Percentiles rank a stretch among this genome's conserved stretches.
Conservation (phyloP, 2,329 filamentous ascomycete species). For the Magnaporthiopsis incrustans region DNA sequence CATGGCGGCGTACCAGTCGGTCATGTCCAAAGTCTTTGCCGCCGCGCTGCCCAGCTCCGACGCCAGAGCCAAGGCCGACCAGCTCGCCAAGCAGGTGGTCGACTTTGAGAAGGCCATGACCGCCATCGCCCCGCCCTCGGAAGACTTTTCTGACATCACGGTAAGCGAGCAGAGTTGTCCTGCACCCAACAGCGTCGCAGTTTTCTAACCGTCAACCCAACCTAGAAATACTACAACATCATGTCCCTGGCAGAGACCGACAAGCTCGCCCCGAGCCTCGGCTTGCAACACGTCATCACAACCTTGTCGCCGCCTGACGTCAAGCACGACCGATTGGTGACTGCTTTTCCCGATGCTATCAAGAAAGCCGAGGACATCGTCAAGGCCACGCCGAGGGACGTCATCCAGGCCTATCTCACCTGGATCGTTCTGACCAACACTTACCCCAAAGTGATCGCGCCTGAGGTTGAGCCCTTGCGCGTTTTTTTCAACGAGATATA, state of each 20-base stretch:
- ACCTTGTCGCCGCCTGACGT: slow-evolving; percentile 35
- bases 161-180: neutral
- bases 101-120: slow-evolving; percentile 46
- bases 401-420: slow-evolving; percentile 42
- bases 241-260: slow-evolving; percentile 39
- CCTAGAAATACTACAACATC: slow-evolving; percentile 51
- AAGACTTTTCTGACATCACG: slow-evolving; percentile 17
- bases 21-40: slow-evolving; percentile 1
- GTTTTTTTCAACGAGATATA: slow-evolving; percentile 44
- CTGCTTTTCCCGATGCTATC: slow-evolving; percentile 44
- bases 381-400: slow-evolving; percentile 34
- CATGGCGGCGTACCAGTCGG: neutral
- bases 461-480: slow-evolving; percentile 39
- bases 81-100: slow-evolving; percentile 29
- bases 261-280: slow-evolving; percentile 39
- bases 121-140: slow-evolving; percentile 39
- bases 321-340: slow-evolving; percentile 38
- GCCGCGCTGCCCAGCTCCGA: neutral
- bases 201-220: neutral
- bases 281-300: slow-evolving; percentile 35
- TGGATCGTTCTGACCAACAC: slow-evolving; percentile 48
- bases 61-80: neutral
- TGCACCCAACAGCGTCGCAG: neutral
- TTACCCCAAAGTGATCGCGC: slow-evolving; percentile 36
- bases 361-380: slow-evolving; percentile 39